Percentiles rank a stretch among this genome's conserved stretches.
phyloP scores from a whole-genome alignment of 2,329 filamentous ascomycete genomes.

The Fusarium dimerum region DNA sequence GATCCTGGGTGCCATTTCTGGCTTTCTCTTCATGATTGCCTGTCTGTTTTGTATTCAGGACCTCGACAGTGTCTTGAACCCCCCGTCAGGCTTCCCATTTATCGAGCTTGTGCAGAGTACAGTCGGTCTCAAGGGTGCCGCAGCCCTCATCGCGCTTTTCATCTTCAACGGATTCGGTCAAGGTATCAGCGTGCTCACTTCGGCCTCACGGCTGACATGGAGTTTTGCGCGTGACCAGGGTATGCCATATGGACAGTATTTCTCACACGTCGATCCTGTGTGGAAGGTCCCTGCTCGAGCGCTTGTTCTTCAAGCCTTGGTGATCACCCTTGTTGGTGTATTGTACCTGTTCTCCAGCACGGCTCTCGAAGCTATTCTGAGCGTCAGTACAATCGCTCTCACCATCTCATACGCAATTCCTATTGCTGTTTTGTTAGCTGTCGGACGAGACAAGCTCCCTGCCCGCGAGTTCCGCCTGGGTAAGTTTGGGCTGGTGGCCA shows the following conservation, averaged over 20 bases:
- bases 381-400: conserved; percentile 56
- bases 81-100: conserved; percentile 45
- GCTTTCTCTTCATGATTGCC: conserved; percentile 51
- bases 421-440: conserved; percentile 46
- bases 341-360: conserved; percentile 56
- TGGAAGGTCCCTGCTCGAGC: conserved; percentile 56
- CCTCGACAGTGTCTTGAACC: conserved; percentile 41
- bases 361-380: conserved; percentile 53
- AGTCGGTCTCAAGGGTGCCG: conserved; percentile 38
- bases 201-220: conserved; percentile 53
- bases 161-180: conserved; percentile 57
- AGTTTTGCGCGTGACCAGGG: conserved; percentile 55
- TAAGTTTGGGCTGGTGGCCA: conserved; percentile 41
- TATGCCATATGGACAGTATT: conserved; percentile 44
- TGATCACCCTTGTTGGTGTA: conserved; percentile 47
- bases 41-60: conserved; percentile 52
- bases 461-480: conserved; percentile 46
- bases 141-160: conserved; percentile 50
- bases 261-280: conserved; percentile 42
- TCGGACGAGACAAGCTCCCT: conserved; percentile 51
- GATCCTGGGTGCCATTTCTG: conserved; percentile 46
- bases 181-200: conserved; percentile 52
- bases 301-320: conserved; percentile 50
- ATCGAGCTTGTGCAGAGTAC: conserved; percentile 46
- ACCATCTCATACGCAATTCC: conserved; percentile 53